Base-by-base conservation (phyloP, 2,329 filamentous ascomycete species). In the Botrytis byssoidea region DNA sequence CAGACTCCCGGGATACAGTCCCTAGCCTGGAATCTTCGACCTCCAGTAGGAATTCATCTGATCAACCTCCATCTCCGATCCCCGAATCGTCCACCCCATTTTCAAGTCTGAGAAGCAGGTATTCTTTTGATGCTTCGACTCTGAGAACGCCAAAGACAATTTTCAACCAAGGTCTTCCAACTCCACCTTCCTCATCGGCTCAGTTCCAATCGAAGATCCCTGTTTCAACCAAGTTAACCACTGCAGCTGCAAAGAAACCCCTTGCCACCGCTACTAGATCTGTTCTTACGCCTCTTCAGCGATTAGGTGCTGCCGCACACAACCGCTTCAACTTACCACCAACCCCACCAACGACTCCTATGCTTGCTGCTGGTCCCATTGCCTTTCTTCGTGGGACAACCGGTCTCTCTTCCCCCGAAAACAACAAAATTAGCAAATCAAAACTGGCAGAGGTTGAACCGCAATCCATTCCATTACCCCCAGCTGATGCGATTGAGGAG, bases 401-500 rank as follows among this genome's bases (percentile, higher is more conserved):
- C 6, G 71, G 68, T 46, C 65, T 78, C 4, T 76, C 78, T 35
- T 80, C 80, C 37, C 79, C 78, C 4, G 79, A 81, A 60, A 77
- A 79, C 14, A 72, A 51, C 22, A 65, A 35, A 60, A 42, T 70
- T 25, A 65, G 22, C 16, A 59, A 42, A 1, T 72, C 70, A 9
- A 72, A 72, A 44, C 18, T 32, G 3, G 74, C 70, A 29, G 51
- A 46, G 1, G 32, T 79, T 83, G 66, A 81, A 76, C 75, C 83
- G 78, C 70, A 84, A 81, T 72, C 82, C 76, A 74, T 84, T 79
- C 64, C 80, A 81, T 77, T 83, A 77, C 77, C 79, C 73, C 35
- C 75, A 78, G 29, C 77, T 59, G 71, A 79, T 65, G 74, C 79
- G 7, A 70, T 46, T 4, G 77, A 80, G 71, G 79, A 72, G 46